Conservation (phyloP, 2,329 filamentous ascomycete genomes). For the Ophiocordyceps camponoti-saundersi region DNA sequence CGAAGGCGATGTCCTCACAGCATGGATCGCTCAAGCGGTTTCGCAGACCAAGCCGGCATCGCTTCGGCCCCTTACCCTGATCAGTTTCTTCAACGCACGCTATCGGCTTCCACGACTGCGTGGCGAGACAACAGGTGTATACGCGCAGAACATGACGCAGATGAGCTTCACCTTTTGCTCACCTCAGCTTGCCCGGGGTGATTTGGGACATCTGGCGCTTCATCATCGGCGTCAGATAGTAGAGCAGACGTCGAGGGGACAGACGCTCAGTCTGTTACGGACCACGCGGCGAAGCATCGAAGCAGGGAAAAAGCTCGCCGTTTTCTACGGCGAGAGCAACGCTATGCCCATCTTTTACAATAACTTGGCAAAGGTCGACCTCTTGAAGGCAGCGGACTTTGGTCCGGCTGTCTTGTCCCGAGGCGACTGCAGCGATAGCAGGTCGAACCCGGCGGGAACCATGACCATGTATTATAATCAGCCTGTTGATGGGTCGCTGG, state of each 20-base stretch:
- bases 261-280: background rate
- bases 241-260: background rate
- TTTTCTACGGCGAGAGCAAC: background rate
- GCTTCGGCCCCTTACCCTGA: constrained; percentile 7
- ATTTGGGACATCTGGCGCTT: background rate
- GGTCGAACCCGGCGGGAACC: background rate
- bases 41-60: constrained; percentile 3
- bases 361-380: background rate
- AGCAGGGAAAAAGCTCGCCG: background rate
- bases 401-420: background rate
- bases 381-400: background rate
- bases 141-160: constrained; percentile 11
- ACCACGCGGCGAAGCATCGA: background rate
- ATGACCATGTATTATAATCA: constrained; percentile 1
- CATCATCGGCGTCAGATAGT: background rate
- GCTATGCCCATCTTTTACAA: background rate
- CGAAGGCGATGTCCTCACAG: constrained; percentile 25
- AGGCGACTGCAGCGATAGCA: background rate
- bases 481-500: background rate
- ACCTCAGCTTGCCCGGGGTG: background rate
- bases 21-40: constrained; percentile 18
- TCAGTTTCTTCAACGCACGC: constrained; percentile 10
- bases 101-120: constrained; percentile 7
- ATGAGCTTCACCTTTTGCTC: background rate
- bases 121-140: constrained; percentile 5